These are phyloP conservation scores for Theileria parva DNA, from an alignment of 169 alveolate genomes.

Conservation along the genomic window DNA sequence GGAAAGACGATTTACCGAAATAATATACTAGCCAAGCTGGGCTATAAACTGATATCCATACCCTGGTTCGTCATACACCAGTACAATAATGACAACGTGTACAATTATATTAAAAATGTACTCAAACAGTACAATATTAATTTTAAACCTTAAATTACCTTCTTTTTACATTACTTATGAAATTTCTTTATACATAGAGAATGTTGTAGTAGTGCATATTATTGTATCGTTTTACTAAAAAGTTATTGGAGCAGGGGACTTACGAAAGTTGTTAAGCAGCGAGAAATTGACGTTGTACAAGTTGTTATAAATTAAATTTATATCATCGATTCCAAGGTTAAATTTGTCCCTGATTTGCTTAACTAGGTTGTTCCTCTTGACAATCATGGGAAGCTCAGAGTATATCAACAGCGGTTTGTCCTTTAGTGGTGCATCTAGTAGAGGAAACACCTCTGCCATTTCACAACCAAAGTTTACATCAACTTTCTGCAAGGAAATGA, in stretches of 20 bases:
- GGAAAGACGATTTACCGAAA: background rate
- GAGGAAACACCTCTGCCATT: conserved; percentile 30
- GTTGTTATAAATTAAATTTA: no score
- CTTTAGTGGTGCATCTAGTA: background rate
- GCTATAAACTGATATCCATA: conserved; percentile 36
- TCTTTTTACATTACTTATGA: no score
- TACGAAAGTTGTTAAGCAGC: no score
- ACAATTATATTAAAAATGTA: conserved; percentile 19
- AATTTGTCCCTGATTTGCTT: no score
- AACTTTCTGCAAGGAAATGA: conserved; percentile 41
- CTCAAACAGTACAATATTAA: conserved; percentile 8
- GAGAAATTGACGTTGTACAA: no score
- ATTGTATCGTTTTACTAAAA: conserved; percentile 22
- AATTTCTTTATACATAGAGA: no score
- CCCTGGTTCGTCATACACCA: conserved; percentile 52
- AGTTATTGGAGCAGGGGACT: conserved; percentile 18
- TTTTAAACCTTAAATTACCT: background rate
- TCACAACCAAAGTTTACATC: conserved; percentile 44
- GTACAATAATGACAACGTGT: background rate
- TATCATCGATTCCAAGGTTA: no score
- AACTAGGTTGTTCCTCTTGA: conserved; percentile 1
- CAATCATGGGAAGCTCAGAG: conserved; percentile 42
- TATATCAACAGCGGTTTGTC: conserved; percentile 39
- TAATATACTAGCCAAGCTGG: conserved; percentile 12
- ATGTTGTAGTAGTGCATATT: background rate